These are phyloP conservation scores for Silene noctiflora DNA, from an alignment of 179 eudicot species.

Conservation along the genomic window DNA sequence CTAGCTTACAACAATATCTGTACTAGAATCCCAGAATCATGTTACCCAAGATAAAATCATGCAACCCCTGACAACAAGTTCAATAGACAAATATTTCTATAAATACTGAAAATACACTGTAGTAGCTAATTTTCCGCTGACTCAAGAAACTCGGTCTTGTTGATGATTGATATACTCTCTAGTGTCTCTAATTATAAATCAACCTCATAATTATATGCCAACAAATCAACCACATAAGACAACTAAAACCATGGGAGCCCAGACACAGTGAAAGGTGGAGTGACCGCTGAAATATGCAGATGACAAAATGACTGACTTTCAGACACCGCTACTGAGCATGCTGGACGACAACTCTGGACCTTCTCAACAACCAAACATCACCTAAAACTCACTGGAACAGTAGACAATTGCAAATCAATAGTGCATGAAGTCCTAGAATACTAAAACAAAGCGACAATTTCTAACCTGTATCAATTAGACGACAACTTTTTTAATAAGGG, in stretches of 20 bases:
- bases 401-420: conserved; percentile 74
- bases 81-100: conserved; percentile 19
- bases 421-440: conserved; percentile 24
- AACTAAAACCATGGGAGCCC: conserved; percentile 39
- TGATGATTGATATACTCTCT: conserved; percentile 34
- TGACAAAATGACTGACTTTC: conserved; percentile 83
- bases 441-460: conserved; percentile 1
- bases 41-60: conserved; percentile 19
- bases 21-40: not conserved
- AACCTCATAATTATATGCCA: conserved; percentile 30
- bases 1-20: conserved; percentile 13
- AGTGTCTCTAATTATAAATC: conserved; percentile 14
- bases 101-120: conserved; percentile 27
- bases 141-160: conserved; percentile 15
- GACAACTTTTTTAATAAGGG: too few species aligned
- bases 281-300: conserved; percentile 79
- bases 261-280: conserved; percentile 53
- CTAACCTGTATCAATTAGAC: not conserved
- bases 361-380: conserved; percentile 79
- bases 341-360: conserved; percentile 99
- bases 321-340: conserved; percentile 92
- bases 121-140: conserved; percentile 23
- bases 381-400: conserved; percentile 99
- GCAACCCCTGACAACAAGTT: conserved; percentile 17
- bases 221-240: conserved; percentile 36